These are phyloP conservation scores for Exobasidium cylindrosporum DNA, from an alignment of 1,284 basidiomycete genomes.

Conservation along the genomic window DNA sequence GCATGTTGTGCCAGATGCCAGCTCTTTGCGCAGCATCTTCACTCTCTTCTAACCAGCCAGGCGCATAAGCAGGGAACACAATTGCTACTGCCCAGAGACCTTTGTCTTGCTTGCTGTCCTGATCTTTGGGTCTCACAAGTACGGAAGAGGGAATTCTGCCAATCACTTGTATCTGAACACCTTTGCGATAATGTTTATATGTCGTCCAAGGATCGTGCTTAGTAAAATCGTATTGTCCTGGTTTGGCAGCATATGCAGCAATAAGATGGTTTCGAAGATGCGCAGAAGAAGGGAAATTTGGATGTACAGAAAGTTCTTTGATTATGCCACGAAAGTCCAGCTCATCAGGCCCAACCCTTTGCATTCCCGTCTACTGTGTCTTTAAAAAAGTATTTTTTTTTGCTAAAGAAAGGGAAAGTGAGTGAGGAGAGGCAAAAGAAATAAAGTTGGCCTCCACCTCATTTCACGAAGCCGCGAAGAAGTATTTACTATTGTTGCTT, in stretches of 20 bases:
- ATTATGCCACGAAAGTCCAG: not conserved
- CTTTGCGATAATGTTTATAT: not conserved
- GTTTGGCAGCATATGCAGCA: not conserved
- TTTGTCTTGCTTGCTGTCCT: not conserved
- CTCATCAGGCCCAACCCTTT: not conserved
- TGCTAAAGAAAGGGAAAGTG: too few species aligned
- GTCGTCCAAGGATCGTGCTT: slow-evolving; percentile 1
- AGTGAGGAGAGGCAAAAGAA: too few species aligned
- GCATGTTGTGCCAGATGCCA: not conserved
- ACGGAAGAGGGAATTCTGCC: not conserved
- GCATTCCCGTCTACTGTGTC: too few species aligned
- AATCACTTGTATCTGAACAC: not conserved
- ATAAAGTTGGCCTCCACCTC: too few species aligned
- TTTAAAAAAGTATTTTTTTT: too few species aligned
- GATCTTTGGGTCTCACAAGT: not conserved
- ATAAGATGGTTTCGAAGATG: slow-evolving; percentile 6
- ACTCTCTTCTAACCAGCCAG: not conserved
- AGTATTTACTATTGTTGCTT: too few species aligned
- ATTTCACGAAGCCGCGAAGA: too few species aligned
- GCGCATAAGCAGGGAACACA: not conserved
- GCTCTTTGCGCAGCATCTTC: not conserved
- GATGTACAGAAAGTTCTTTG: not conserved
- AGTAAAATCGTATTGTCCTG: not conserved
- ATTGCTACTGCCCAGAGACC: not conserved
- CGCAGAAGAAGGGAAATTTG: not conserved